A percentile compares a stretch with the other conserved stretches of the same genome.
phyloP scores from a whole-genome alignment of 345 rosid genomes.

The Populus nigra region DNA sequence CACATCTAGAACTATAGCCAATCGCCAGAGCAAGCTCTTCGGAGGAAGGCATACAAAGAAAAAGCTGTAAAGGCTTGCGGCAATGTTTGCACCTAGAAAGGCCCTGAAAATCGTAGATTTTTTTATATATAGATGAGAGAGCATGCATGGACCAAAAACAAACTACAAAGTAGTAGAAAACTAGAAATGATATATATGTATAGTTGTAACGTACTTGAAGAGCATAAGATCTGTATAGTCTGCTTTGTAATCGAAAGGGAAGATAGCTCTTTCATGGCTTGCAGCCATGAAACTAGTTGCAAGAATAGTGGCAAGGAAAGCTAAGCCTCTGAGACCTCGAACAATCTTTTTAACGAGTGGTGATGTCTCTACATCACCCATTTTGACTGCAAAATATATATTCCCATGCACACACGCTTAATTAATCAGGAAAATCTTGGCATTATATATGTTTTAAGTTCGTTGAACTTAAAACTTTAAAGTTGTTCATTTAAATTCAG shows the following conservation, averaged over 20 bases:
- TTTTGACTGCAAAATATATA: background rate
- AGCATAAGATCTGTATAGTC: background rate
- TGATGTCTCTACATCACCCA: background rate
- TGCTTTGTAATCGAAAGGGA: background rate
- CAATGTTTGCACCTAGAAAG: background rate
- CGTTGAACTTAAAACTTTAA: too few relatives aligned
- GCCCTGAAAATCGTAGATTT: background rate
- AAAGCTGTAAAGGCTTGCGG: background rate
- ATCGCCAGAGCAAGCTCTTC: slow-evolving; percentile 12
- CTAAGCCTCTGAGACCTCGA: background rate
- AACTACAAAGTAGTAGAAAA: too few relatives aligned
- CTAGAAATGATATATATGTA: too few relatives aligned
- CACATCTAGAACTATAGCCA: background rate
- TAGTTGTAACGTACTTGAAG: background rate
- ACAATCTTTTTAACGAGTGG: background rate
- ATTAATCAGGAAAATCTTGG: too few relatives aligned
- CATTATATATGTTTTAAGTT: too few relatives aligned
- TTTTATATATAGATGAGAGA: background rate
- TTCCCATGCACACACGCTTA: too few relatives aligned
- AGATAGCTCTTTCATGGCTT: background rate
- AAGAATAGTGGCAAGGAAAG: background rate
- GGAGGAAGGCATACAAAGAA: background rate
- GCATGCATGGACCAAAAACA: background rate
- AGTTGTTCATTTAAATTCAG: too few relatives aligned
- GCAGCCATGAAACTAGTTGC: slow-evolving; percentile 6